Base-by-base conservation (phyloP, 164 flowering plant genomes). In the Aristolochia contorta region DNA sequence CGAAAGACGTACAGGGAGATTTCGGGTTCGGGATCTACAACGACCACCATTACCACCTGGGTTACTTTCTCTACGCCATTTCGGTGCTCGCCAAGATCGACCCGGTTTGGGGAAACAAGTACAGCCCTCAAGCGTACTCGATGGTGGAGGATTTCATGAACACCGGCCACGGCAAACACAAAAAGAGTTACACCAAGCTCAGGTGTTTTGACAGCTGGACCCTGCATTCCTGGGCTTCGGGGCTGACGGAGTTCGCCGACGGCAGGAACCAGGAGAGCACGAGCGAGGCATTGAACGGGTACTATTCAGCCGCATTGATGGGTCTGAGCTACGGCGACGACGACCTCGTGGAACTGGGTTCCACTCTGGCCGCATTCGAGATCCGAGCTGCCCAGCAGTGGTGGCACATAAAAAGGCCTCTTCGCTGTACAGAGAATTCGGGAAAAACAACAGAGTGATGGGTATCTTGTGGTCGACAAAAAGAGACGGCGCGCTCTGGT, bases 151-250 rank as follows among this genome's bases (percentile, higher is more conserved):
- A 87, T 71, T 84, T 76, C 61, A 82, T 89, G 97, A 86, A 66
- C 66, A 51, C 86, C 63, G 81, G 87, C 7, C 65, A 47, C 58
- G 30, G 30, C 2, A 30, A 56, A 14, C 64, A 69, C 4, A 64
- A 74, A 45, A 77, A 84, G 0, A 59, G 61, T 21, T 93, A 83
- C 53, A 67, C 96, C 0, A 83, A 88, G 2, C 64, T 90, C 72
- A 79, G 97, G 66, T 82, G 86, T 62, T 93, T 93, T 52, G 97
- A 93, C 65, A 52, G 80, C 58, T 93, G 86, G 78, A 87, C 80
- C 53, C 51, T 93, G 75, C 96, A 93, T 62, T 93, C 96, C 16
- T 93, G 97, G 98, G 96, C 92, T 30, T 81, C 83, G 20, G 98
- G 97, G 51, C 60, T 90, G 62, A 81, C 86, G 2, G 96, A 84